Evolutionary conservation across 768 basidiomycete species (phyloP).

Genomic region (Suillus hirtellus): DNA sequence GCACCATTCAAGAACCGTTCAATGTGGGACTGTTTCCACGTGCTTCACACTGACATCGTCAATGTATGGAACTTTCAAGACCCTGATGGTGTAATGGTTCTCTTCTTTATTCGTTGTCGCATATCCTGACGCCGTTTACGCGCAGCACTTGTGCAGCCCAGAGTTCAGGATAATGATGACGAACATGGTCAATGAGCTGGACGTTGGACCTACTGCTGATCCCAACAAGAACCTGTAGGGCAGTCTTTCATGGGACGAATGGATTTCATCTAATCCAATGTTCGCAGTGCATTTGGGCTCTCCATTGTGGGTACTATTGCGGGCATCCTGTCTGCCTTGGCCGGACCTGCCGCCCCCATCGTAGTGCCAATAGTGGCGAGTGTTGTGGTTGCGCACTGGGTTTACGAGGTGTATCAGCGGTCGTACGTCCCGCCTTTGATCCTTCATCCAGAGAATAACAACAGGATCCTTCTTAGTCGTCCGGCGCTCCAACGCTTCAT

Average conservation of each 20-base stretch:
- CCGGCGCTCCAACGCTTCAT: slow-evolving; percentile 20
- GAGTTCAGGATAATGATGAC: slow-evolving; percentile 3
- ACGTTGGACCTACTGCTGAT: not conserved
- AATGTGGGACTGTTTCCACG: slow-evolving; percentile 12
- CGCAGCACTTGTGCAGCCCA: not conserved
- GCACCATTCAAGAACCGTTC: slow-evolving; percentile 11
- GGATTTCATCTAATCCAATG: not conserved
- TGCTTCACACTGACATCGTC: slow-evolving; percentile 24
- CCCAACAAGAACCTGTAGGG: not conserved
- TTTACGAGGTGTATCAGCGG: slow-evolving; percentile 1
- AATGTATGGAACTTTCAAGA: slow-evolving; percentile 22
- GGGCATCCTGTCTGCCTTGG: not conserved
- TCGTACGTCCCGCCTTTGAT: not conserved
- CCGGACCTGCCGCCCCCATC: slow-evolving; percentile 4
- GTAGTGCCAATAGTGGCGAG: not conserved
- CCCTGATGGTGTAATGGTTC: not conserved
- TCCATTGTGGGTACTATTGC: not conserved
- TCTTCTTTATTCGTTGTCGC: not conserved
- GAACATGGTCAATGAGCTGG: not conserved
- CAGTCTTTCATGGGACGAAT: not conserved
- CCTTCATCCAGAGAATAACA: not conserved
- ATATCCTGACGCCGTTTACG: not conserved
- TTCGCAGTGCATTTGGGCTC: not conserved
- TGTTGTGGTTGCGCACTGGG: not conserved
- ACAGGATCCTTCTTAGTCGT: not conserved